Conservation (phyloP, 1,284 basidiomycete genomes). For the Ceratobasidium papillatum region DNA sequence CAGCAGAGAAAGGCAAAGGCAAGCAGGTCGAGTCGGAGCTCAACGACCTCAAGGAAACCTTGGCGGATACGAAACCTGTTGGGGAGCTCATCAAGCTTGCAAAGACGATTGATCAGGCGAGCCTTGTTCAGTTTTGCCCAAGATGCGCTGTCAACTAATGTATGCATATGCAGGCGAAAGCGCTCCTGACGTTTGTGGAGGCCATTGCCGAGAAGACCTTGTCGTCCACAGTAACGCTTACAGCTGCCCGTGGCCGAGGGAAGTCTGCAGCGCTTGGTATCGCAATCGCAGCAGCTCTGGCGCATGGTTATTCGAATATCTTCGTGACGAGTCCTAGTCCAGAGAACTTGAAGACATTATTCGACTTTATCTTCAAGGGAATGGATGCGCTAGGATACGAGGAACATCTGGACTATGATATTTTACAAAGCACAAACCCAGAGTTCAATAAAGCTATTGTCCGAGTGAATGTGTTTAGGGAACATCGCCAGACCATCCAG, state of each 20-base stretch:
- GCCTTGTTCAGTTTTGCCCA: constrained; percentile 30
- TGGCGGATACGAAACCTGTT: constrained; percentile 87
- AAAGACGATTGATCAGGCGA: constrained; percentile 88
- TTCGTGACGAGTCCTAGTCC: constrained; percentile 98
- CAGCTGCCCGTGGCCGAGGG: constrained; percentile 93
- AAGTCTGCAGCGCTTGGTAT: constrained; percentile 97
- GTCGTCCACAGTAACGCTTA: constrained; percentile 93
- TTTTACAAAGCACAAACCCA: constrained; percentile 91
- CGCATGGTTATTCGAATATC: constrained; percentile 96
- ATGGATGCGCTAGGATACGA: constrained; percentile 95
- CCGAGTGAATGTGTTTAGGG: constrained; percentile 92
- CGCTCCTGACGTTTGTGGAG: constrained; percentile 91
- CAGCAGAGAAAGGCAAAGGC: constrained; percentile 57
- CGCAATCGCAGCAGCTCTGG: constrained; percentile 91
- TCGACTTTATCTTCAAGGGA: constrained; percentile 98
- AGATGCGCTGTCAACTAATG: background rate
- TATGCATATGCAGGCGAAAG: constrained; percentile 72
- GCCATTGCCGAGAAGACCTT: constrained; percentile 92
- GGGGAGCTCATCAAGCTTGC: constrained; percentile 92
- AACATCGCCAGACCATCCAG: constrained; percentile 94
- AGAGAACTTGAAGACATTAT: constrained; percentile 97
- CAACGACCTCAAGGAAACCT: constrained; percentile 79
- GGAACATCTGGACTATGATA: constrained; percentile 97
- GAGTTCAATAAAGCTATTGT: constrained; percentile 98
- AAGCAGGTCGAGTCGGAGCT: constrained; percentile 71